Evolutionary conservation across 176 grass and related monocot genomes (phyloP), one percentile per base, ranked within the genome.

Genomic region (Bothriochloa decipiens): DNA sequence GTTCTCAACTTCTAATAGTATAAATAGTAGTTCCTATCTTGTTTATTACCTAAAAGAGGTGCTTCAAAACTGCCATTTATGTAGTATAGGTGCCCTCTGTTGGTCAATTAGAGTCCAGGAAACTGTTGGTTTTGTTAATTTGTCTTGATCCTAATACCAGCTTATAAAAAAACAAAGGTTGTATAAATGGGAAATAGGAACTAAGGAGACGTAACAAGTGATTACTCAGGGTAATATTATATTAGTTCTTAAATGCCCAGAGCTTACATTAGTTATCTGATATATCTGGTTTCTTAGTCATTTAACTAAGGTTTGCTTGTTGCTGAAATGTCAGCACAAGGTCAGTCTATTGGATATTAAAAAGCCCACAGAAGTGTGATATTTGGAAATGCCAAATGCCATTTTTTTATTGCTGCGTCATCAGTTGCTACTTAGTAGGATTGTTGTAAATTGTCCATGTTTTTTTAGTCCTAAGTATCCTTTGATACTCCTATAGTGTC

Each of bases 241-340:
- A 32, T 32, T 75, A 22, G 9, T 27, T 37, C 3, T 37, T 76
- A 17, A 8, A 23, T 47, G 14, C 53, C 57, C 2, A 39, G 37
- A 87, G 39, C 12, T 75, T 26, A 55, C 15, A 73, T 66, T 68
- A 20, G 25, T 60, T 75, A 26, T 64, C 37, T 32, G n/a, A 75
- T 33, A 20, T 42, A 15, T 83, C 25, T 45, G 20, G 20, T 7
- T 22, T 46, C n/a, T 73, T 72, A 25, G 29, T 4, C 45, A 40
- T 28, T 61, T 74, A 64, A 14, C 11, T 27, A 49, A 37, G 28
- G 41, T 20, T 17, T 39, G 10, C 58, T 23, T 86, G 47, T 66
- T 84, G 41, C 64, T 80, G 15, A 26, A 50, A 80, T 53, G 4
- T 73, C 39, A 73, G 55, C 57, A 73, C 41, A 60, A 27, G 23